Evolutionary conservation across 2,329 filamentous ascomycete genomes (phyloP), one percentile per base, ranked within the genome.

Genomic region (Grosmannia serpens): DNA sequence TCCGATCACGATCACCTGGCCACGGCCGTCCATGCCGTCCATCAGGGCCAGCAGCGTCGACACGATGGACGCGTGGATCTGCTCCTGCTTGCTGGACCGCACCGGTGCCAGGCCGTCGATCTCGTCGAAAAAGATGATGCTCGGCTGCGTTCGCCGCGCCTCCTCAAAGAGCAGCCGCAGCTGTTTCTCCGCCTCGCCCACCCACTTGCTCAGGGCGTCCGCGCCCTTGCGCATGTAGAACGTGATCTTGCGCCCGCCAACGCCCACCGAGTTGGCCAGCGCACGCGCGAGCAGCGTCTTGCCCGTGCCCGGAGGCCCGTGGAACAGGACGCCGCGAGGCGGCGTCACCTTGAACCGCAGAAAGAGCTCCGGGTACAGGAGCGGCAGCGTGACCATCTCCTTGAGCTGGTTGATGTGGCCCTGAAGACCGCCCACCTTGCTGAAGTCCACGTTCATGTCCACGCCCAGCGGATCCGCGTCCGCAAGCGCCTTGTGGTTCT

Each of bases 201-300:
- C 94, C 94, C 94, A 99, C 73, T 99, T 99, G 72, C 91, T 96
- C 62, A 99, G 77, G 20, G 91, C 91, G 79, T 99, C 94, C 27
- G 94, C 95, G 69, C 94, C 95, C 73, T 99, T 99, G 61, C 94
- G 87, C 94, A 99, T 99, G 73, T 97, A 99, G 67, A 99, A 99
- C 0, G 91, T 97, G 63, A 99, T 94, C 70, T 97, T 97, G 64
- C 87, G 86, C 26, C 92, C 92, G 55, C 92, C 88, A 15, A 88
- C 84, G 63, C 90, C 91, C 60, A 96, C 87, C 61, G 89, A 95
- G 58, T 94, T 95, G 55, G 95, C 91, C 53, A 99, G 77, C 49
- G 94, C 94, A 67, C 94, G 84, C 56, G 95, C 94, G 61, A 99
- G 82, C n/a, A 99, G 78, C 15, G 94, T 99, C 76, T 96, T 99